phyloP scores from a whole-genome alignment of 2,329 filamentous ascomycete species.

The Penicillium sp. region DNA sequence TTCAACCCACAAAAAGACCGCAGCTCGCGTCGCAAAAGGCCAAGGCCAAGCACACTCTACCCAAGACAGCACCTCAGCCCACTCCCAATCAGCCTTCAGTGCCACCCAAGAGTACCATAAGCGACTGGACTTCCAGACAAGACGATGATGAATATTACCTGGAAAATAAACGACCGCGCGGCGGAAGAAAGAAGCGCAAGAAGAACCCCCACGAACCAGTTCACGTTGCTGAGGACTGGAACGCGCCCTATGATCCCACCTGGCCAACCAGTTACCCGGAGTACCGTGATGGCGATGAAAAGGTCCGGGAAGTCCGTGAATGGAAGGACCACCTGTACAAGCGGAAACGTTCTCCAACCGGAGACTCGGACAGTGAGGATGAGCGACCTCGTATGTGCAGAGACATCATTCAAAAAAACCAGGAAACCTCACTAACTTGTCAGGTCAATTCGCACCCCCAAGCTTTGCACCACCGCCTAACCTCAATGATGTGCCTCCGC shows the following conservation, averaged over 20 bases:
- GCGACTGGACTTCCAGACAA: constrained; percentile 79
- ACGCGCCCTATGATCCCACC: constrained; percentile 84
- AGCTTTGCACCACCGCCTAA: constrained; percentile 55
- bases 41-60: constrained; percentile 63
- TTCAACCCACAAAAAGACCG: constrained; percentile 82
- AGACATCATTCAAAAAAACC: not conserved
- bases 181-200: constrained; percentile 75
- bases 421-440: not conserved
- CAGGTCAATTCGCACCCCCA: constrained; percentile 55
- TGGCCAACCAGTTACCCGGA: constrained; percentile 82
- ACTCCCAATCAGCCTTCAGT: constrained; percentile 32
- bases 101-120: constrained; percentile 66
- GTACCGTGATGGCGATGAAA: constrained; percentile 81
- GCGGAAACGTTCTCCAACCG: constrained; percentile 53
- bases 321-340: constrained; percentile 83
- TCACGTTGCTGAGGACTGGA: constrained; percentile 71
- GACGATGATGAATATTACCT: constrained; percentile 75
- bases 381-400: constrained; percentile 47
- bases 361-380: constrained; percentile 53
- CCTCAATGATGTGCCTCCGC: constrained; percentile 38
- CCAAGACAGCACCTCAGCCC: constrained; percentile 45
- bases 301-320: constrained; percentile 74
- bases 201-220: constrained; percentile 63
- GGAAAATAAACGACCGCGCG: constrained; percentile 69
- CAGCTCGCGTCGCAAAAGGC: constrained; percentile 63